Base-by-base conservation (phyloP, 495 filamentous ascomycete species). In the Podospora tetraspora region DNA sequence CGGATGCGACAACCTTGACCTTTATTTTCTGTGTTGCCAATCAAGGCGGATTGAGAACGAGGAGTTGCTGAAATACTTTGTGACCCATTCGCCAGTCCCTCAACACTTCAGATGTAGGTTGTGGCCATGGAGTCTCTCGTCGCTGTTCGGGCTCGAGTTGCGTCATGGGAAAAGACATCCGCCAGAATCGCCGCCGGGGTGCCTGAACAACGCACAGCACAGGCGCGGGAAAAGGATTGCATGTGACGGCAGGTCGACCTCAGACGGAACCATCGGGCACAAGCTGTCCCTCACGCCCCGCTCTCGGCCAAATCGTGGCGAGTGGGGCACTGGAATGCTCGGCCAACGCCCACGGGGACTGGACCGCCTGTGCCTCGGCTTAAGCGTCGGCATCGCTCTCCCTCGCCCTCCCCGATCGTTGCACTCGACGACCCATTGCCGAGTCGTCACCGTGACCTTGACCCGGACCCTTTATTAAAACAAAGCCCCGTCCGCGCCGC, bases 281-380 rank as follows among this genome's bases (percentile, higher is more conserved):
- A 63, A 27, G 32, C 23, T 24, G 34, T 30, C 59, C 67, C 32
- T 64, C 52, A 16, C 27, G 62, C 67, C 63, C 67, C 67, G 62
- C 67, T 61, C 62, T 69, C 67, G 67, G 67, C 67, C 65, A 69
- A 69, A 69, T 57, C 30, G 6, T n/a, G 58, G 43, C 66, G 24
- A 59, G 34, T 62, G 62, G 34, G 61, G 21, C 27, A 4, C 22
- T 57, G 67, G 52, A 64, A 63, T 69, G 67, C 62, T 52, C 43
- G 43, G 43, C 43, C 43, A 8, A 19, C 24, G 59, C 23, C n/a
- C 57, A 30, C 22, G 61, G 27, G 64, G 52, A 56, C 13, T 52
- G 29, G 25, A 52, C 52, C 64, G 64, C 30, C 12, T 37, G 43
- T 61, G 65, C 67, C 67, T 69, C 67, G 67, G 67, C 67, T 69